Base-by-base conservation (phyloP, 2,329 filamentous ascomycete species). In the Magnaporthales sp. region DNA sequence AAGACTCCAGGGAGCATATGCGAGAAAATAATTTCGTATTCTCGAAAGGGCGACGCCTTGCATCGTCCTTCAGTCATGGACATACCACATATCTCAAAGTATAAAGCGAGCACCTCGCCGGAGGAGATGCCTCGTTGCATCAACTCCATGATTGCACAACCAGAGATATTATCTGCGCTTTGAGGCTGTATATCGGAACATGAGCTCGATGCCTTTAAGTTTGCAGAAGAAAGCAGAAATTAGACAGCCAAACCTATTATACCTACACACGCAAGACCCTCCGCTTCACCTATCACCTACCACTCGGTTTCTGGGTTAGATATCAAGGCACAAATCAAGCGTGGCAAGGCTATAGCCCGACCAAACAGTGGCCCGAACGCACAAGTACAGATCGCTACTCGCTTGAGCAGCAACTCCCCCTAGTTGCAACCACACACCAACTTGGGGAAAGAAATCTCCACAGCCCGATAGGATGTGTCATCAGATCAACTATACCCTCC, bases 401-500 rank as follows among this genome's bases (percentile, higher is more conserved):
- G 29, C 24, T 60, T 24, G 56, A 60, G 22, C 26, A 15, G 56
- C 54, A 26, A 2, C n/a, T 46, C 15, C 15, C 38, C 38, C 6
- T 19, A 46, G n/a, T 19, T 24, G 56, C 56, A 61, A n/a, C 22
- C 8, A 11, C 22, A 27, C 22, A 27, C 26, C 26, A n/a, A 26
- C 27, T 31, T 62, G 60, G 22, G 24, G 26, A 27, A 5, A 8
- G 7, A 58, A 58, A 8, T 22, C 54, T 2, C 9, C 32, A 6
- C 38, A 46, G n/a, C 38, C 56, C 3, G 22, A 6, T 27, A 60
- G 26, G 66, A 84, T 84, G 82, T 84, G 82, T 70, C 81, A 80
- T 70, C 79, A 81, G 68, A 78, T 80, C 65, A 80, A 77, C 62
- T 84, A 84, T 72, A 81, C 79, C 38, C 76, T 84, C 65, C 78